phyloP scores from a whole-genome alignment of 495 filamentous ascomycete genomes.

The Cladorrhinum samala region DNA sequence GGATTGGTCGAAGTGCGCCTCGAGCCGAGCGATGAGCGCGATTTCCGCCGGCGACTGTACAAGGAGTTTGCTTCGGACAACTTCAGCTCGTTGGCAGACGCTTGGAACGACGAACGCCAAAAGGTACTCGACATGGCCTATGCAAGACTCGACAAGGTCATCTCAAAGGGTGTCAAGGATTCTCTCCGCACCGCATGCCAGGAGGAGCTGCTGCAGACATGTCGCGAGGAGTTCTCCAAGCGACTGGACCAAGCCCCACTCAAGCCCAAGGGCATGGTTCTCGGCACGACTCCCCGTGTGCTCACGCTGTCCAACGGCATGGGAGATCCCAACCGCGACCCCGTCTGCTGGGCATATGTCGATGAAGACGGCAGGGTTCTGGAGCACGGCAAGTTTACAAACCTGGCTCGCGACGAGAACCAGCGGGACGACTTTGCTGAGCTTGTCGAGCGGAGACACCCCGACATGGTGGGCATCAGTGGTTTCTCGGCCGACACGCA shows the following conservation, averaged over 20 bases:
- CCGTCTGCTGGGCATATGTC: slow-evolving; percentile 84
- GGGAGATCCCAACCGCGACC: slow-evolving; percentile 65
- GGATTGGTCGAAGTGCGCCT: slow-evolving; percentile 80
- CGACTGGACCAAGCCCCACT: slow-evolving; percentile 92
- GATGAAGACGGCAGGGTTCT: slow-evolving; percentile 87
- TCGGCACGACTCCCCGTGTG: slow-evolving; percentile 83
- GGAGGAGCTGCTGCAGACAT: slow-evolving; percentile 72
- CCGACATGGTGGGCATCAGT: slow-evolving; percentile 84
- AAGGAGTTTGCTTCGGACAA: slow-evolving; percentile 86
- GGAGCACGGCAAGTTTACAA: slow-evolving; percentile 79
- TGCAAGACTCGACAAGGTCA: slow-evolving; percentile 70
- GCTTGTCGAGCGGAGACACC: slow-evolving; percentile 65
- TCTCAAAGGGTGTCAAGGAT: slow-evolving; percentile 88
- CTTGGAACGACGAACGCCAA: slow-evolving; percentile 82
- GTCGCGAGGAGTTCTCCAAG: slow-evolving; percentile 77
- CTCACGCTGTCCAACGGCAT: slow-evolving; percentile 78
- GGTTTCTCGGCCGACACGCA: slow-evolving; percentile 89
- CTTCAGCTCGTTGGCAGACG: slow-evolving; percentile 88
- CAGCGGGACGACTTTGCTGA: slow-evolving; percentile 63
- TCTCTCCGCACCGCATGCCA: slow-evolving; percentile 87
- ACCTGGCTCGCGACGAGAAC: slow-evolving; percentile 66
- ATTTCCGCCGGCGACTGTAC: slow-evolving; percentile 68
- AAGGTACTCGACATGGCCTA: slow-evolving; percentile 80
- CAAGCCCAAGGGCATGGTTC: slow-evolving; percentile 87
- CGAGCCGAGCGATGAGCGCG: slow-evolving; percentile 63